Conservation (phyloP, 345 rosid species). For the Dipteronia dyeriana region DNA sequence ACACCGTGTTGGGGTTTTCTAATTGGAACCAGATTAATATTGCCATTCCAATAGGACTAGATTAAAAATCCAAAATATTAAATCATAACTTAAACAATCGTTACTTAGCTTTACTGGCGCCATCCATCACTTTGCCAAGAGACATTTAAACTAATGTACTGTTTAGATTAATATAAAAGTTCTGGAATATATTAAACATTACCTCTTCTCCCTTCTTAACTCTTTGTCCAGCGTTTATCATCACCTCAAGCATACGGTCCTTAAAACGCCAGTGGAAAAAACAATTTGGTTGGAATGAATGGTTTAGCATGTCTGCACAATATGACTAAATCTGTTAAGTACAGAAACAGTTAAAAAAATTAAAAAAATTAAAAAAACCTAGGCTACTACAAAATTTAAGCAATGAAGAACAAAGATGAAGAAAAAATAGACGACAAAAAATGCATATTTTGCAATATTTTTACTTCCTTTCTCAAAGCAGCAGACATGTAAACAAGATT, state of each 20-base stretch:
- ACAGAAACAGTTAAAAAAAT: background rate
- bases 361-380: background rate
- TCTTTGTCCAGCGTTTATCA: constrained; percentile 89
- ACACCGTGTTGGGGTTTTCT: background rate
- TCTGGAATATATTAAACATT: constrained; percentile 18
- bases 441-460: background rate
- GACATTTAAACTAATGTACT: constrained; percentile 3
- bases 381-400: background rate
- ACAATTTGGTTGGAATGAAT: constrained; percentile 87
- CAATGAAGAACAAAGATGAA: background rate
- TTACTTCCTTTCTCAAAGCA: background rate
- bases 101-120: too few species aligned
- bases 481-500: background rate
- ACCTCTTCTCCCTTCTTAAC: constrained; percentile 91
- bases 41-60: background rate
- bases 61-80: background rate
- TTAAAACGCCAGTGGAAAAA: constrained; percentile 94
- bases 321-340: constrained; percentile 5
- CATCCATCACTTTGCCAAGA: background rate
- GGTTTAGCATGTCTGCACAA: constrained; percentile 88
- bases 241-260: constrained; percentile 95
- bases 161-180: constrained; percentile 17
- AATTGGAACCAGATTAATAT: background rate
- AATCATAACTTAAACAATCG: background rate
- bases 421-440: background rate